Evolutionary conservation across 2,329 filamentous ascomycete genomes (phyloP).

Genomic region (Aspergillus neoniger): DNA sequence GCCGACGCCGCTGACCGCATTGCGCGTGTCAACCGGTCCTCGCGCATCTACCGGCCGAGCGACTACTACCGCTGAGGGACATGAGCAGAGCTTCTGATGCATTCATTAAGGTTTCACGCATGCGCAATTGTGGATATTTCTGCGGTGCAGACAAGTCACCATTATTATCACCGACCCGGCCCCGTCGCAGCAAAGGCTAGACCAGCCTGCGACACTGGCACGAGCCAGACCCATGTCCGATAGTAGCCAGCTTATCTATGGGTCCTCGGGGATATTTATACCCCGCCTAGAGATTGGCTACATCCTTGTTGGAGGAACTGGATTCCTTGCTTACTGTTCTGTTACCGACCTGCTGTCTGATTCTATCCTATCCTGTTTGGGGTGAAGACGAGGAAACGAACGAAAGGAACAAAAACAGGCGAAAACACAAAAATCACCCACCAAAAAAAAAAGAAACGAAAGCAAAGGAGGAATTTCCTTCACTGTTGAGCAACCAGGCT

Average conservation of each 20-base stretch:
- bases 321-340: background rate
- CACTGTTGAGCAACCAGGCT: background rate
- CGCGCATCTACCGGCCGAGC: slow-evolving; percentile 31
- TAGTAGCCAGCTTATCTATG: background rate
- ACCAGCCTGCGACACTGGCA: background rate
- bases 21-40: slow-evolving; percentile 34
- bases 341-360: background rate
- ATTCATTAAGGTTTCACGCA: background rate
- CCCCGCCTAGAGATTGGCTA: background rate
- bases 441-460: background rate
- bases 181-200: background rate
- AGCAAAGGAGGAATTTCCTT: background rate
- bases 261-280: background rate
- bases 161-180: background rate
- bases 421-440: background rate
- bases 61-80: slow-evolving; percentile 35
- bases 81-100: background rate
- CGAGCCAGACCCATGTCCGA: background rate
- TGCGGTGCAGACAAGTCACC: slow-evolving; percentile 1
- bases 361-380: background rate
- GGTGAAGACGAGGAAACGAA: background rate
- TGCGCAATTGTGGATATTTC: background rate
- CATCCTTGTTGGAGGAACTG: background rate
- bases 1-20: slow-evolving; percentile 36
- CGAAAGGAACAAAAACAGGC: background rate